These are phyloP conservation scores for Sporothrix inflata DNA, from an alignment of 2,329 filamentous ascomycete genomes.

Conservation along the genomic window DNA sequence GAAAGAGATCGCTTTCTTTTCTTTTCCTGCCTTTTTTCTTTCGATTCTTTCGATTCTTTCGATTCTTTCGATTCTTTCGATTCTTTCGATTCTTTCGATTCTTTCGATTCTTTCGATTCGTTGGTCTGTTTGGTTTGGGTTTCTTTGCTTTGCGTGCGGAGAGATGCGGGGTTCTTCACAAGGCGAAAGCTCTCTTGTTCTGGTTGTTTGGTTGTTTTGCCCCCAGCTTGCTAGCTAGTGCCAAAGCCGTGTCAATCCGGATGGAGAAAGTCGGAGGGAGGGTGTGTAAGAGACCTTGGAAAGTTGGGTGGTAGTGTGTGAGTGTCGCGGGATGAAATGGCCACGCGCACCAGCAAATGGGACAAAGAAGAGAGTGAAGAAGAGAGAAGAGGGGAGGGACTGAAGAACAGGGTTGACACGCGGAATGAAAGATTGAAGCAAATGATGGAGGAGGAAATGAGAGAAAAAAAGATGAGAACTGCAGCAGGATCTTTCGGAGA, in stretches of 20 bases:
- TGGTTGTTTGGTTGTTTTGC: background rate
- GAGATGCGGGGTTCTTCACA: conserved; percentile 5
- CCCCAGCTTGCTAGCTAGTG: background rate
- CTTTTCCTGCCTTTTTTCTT: background rate
- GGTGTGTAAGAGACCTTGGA: conserved; percentile 15
- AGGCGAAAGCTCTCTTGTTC: background rate
- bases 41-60: background rate
- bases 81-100: background rate
- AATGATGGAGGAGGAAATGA: background rate
- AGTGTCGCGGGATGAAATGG: background rate
- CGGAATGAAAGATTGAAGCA: background rate
- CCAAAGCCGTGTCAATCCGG: conserved; percentile 17
- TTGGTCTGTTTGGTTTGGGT: background rate
- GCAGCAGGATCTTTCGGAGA: background rate
- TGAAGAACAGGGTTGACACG: background rate
- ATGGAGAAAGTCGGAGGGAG: conserved; percentile 18
- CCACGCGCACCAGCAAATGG: background rate
- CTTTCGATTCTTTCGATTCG: background rate
- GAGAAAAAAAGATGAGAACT: background rate
- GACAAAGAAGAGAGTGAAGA: background rate
- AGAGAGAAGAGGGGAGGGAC: background rate
- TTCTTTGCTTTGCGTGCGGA: conserved; percentile 1
- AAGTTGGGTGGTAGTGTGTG: conserved; percentile 7
- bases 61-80: too few species aligned
- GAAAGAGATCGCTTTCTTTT: conserved; percentile 11